These are phyloP conservation scores for Phytophthora palmivora DNA, from an alignment of 352 stramenopile species.

Conservation along the genomic window DNA sequence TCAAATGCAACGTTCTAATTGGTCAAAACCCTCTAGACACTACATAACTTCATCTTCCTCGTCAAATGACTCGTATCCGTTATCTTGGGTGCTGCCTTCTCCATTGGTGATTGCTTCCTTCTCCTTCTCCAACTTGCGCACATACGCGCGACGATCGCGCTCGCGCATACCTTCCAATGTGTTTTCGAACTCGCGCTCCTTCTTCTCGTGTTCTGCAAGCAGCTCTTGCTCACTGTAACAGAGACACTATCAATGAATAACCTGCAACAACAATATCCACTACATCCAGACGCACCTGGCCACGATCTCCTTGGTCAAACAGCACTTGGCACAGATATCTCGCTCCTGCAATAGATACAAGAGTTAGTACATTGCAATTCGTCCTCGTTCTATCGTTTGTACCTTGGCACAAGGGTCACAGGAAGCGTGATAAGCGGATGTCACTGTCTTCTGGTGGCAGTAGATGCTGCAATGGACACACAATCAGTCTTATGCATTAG, in stretches of 20 bases:
- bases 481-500: too few species aligned
- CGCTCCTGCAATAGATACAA: conserved; percentile 44
- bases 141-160: conserved; percentile 73
- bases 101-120: conserved; percentile 46
- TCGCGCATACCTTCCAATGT: conserved; percentile 77
- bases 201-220: conserved; percentile 47
- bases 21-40: conserved; percentile 33
- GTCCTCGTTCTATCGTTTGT: too few species aligned
- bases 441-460: conserved; percentile 93
- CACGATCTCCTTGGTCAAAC: conserved; percentile 75
- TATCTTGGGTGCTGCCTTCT: conserved; percentile 33
- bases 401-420: conserved; percentile 92
- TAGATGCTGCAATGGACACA: conserved; percentile 74
- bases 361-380: conserved; percentile 8
- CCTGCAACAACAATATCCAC: background rate
- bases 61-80: conserved; percentile 59
- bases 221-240: conserved; percentile 57
- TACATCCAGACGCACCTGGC: conserved; percentile 45
- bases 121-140: conserved; percentile 76
- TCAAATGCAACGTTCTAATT: conserved; percentile 28
- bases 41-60: conserved; percentile 64
- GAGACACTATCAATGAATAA: conserved; percentile 14
- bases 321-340: conserved; percentile 92
- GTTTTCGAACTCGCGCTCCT: conserved; percentile 58
- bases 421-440: conserved; percentile 94